Percentiles rank a stretch among this genome's conserved stretches.
Conservation (phyloP, 495 filamentous ascomycete species). For the Melanomma pulvis-pyrius region DNA sequence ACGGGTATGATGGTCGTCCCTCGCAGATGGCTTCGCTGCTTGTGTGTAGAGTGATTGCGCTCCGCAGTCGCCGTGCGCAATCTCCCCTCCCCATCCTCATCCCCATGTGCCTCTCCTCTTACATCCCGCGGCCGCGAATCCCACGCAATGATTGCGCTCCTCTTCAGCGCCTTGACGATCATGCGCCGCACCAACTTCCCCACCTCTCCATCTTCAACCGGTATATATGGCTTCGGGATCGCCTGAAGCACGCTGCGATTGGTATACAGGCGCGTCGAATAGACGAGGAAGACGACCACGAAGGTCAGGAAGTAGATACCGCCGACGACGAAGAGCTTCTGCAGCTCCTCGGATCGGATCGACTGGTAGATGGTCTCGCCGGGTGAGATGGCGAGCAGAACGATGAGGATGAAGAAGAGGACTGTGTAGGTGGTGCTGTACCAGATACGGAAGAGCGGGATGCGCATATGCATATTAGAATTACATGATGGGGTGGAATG, state of each 20-base stretch:
- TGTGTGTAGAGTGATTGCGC: conserved; percentile 18
- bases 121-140: conserved; percentile 69
- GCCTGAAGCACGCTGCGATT: conserved; percentile 73
- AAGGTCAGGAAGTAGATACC: conserved; percentile 77
- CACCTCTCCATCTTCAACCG: conserved; percentile 78
- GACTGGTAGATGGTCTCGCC: conserved; percentile 83
- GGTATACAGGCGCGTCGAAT: conserved; percentile 84
- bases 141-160: conserved; percentile 81
- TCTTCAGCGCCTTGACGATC: conserved; percentile 68
- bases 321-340: conserved; percentile 83
- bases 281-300: conserved; percentile 72
- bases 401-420: conserved; percentile 71
- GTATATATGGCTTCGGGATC: conserved; percentile 84
- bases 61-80: conserved; percentile 22
- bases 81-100: conserved; percentile 20
- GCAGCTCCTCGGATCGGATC: conserved; percentile 61
- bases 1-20: conserved; percentile 42
- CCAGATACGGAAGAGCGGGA: conserved; percentile 71
- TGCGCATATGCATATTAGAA: conserved; percentile 48
- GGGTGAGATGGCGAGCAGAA: conserved; percentile 78
- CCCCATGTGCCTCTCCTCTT: conserved; percentile 33
- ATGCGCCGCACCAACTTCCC: conserved; percentile 71
- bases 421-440: conserved; percentile 80
- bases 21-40: conserved; percentile 20
- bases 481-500: conserved; percentile 21